Evolutionary conservation across 352 stramenopile genomes (phyloP).

Genomic region (Halophytophthora batemanensis): DNA sequence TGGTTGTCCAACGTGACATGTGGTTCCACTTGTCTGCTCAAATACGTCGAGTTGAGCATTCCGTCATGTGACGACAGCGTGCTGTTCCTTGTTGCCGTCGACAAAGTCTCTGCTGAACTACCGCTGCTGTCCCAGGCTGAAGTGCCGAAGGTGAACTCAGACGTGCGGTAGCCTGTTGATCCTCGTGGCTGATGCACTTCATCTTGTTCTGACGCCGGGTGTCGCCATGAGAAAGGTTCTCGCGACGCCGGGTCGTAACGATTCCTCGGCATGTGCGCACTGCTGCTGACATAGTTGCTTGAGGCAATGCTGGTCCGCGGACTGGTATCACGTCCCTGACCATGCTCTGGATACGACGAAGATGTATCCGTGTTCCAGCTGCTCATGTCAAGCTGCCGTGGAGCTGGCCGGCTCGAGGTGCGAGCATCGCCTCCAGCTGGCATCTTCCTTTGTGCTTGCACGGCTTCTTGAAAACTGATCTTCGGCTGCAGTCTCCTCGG

Average conservation of each 20-base stretch:
- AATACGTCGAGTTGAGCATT: not conserved
- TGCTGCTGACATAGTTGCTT: conserved; percentile 8
- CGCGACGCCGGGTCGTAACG: conserved; percentile 3
- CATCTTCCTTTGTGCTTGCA: conserved; percentile 10
- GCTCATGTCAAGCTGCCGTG: conserved; percentile 48
- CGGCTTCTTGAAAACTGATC: conserved; percentile 22
- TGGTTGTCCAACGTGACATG: not conserved
- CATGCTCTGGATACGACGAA: conserved; percentile 1
- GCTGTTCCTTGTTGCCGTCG: not conserved
- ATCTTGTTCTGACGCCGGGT: conserved; percentile 1
- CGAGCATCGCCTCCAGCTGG: conserved; percentile 23
- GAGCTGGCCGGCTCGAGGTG: conserved; percentile 34
- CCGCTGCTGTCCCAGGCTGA: conserved; percentile 5
- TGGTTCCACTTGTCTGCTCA: not conserved
- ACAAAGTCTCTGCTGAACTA: not conserved
- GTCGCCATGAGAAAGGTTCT: conserved; percentile 1
- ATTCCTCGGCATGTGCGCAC: conserved; percentile 1
- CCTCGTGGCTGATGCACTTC: not conserved
- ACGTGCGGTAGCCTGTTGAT: not conserved
- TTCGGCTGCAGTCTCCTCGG: not conserved
- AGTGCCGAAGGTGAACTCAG: conserved; percentile 1
- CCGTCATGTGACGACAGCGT: not conserved
- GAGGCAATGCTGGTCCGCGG: not conserved
- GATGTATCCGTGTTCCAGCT: conserved; percentile 28
- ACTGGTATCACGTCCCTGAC: not conserved